Evolutionary conservation across 768 basidiomycete genomes (phyloP).

Genomic region (Tricholoma hemisulphureum): DNA sequence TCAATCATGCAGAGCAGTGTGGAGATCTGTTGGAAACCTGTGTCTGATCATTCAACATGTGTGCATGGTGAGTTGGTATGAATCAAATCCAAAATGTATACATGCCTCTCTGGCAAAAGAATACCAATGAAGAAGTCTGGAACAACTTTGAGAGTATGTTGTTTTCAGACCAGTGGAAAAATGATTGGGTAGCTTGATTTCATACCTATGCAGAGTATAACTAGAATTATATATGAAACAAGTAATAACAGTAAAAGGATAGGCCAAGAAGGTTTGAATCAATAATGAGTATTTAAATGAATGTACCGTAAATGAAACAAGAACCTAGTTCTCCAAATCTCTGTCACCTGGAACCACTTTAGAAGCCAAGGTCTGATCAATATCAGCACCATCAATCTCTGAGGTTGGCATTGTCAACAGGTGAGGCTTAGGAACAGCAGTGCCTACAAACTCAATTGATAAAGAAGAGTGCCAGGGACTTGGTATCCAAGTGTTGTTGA

Average conservation of each 20-base stretch:
- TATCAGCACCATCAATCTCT: neutral
- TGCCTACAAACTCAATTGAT: neutral
- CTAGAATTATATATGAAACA: neutral
- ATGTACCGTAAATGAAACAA: too few relatives aligned
- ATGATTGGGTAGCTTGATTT: slow-evolving; percentile 29
- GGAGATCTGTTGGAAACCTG: slow-evolving; percentile 35
- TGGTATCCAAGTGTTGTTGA: neutral
- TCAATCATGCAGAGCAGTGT: slow-evolving; percentile 22
- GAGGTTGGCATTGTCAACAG: neutral
- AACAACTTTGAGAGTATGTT: slow-evolving; percentile 18
- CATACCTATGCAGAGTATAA: slow-evolving; percentile 16
- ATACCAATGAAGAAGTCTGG: slow-evolving; percentile 10
- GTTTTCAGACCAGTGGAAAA: neutral
- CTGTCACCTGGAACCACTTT: neutral
- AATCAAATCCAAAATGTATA: slow-evolving; percentile 44
- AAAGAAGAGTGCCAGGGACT: neutral
- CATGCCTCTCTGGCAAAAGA: neutral
- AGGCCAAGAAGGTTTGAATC: neutral
- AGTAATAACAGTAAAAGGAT: neutral
- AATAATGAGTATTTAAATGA: neutral
- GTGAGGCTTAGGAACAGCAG: neutral
- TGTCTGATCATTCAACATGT: slow-evolving; percentile 35
- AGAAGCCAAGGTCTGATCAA: neutral
- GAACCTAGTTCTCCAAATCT: too few relatives aligned
- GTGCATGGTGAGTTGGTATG: slow-evolving; percentile 32